Evolutionary conservation across 306 rosid species (phyloP).

Genomic region (Medicago ruthenica): DNA sequence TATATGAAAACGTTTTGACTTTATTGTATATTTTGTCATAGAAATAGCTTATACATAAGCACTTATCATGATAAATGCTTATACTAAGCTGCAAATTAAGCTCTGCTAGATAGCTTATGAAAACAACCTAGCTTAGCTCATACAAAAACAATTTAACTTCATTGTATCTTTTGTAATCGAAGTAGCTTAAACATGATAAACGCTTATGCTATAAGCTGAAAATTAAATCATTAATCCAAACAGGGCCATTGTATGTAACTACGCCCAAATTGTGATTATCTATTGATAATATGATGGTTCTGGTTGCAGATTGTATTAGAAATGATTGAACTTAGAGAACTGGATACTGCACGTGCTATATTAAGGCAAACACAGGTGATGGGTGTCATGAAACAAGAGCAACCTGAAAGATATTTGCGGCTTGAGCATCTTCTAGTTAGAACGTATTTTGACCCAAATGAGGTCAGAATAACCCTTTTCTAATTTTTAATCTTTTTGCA

Average conservation of each 20-base stretch:
- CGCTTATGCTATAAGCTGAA: neutral
- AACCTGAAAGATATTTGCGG: constrained; percentile 97
- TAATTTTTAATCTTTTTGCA: constrained; percentile 15
- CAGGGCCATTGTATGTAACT: neutral
- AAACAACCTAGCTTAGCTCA: neutral
- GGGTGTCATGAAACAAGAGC: constrained; percentile 99
- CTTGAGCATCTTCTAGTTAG: constrained; percentile 97
- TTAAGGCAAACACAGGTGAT: constrained; percentile 96
- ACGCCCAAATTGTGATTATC: neutral
- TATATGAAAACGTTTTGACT: too few relatives aligned
- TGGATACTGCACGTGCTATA: constrained; percentile 97
- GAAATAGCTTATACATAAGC: neutral
- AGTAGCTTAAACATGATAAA: neutral
- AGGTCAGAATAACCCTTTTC: constrained; percentile 56
- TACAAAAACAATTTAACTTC: neutral
- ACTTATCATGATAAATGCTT: too few relatives aligned
- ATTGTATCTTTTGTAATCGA: neutral
- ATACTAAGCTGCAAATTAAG: neutral
- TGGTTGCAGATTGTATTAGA: constrained; percentile 87
- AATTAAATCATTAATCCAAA: neutral
- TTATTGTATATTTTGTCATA: neutral
- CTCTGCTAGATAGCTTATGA: neutral
- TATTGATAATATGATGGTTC: constrained; percentile 7
- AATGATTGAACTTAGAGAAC: constrained; percentile 98
- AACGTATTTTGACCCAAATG: constrained; percentile 96